Conservation (phyloP, 768 basidiomycete species). For the Trametes cinnabarina region DNA sequence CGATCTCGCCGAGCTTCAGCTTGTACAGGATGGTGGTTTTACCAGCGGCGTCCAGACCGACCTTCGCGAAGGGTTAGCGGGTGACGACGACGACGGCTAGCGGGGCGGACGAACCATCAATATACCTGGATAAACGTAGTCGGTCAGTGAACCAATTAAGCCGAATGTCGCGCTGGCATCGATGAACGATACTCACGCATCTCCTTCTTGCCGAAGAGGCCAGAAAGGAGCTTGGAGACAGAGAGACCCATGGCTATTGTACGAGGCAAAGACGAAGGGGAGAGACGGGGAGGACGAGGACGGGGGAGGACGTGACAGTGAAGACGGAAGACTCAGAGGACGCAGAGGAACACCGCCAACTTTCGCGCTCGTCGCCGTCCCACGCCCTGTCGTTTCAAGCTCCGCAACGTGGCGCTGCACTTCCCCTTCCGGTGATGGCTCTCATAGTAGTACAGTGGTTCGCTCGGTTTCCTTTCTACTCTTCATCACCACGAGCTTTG, state of each 20-base stretch:
- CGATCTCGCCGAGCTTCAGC: conserved; percentile 99
- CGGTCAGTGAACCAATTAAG: conserved; percentile 23
- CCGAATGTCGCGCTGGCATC: conserved; percentile 25
- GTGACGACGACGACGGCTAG: not conserved
- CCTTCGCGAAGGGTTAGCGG: conserved; percentile 44
- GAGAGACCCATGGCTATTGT: conserved; percentile 69
- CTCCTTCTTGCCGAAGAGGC: conserved; percentile 97
- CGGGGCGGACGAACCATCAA: conserved; percentile 67
- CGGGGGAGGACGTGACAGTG: conserved; percentile 12
- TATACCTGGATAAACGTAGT: conserved; percentile 64
- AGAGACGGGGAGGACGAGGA: conserved; percentile 14
- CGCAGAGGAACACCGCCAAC: conserved; percentile 1
- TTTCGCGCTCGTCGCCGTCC: conserved; percentile 19
- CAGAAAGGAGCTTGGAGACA: conserved; percentile 70
- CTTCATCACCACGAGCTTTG: no score
- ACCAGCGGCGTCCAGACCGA: conserved; percentile 99
- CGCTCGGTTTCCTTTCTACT: no score
- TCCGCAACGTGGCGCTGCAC: conserved; percentile 25
- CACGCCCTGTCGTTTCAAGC: conserved; percentile 24
- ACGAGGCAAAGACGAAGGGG: conserved; percentile 19
- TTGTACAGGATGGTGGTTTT: conserved; percentile 99
- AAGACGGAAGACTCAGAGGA: no score
- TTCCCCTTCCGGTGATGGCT: conserved; percentile 1
- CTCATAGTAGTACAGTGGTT: no score
- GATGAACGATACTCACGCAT: conserved; percentile 75